Base-by-base conservation (phyloP, 73 alveolate species). In the Tetrahymena thermophila region DNA sequence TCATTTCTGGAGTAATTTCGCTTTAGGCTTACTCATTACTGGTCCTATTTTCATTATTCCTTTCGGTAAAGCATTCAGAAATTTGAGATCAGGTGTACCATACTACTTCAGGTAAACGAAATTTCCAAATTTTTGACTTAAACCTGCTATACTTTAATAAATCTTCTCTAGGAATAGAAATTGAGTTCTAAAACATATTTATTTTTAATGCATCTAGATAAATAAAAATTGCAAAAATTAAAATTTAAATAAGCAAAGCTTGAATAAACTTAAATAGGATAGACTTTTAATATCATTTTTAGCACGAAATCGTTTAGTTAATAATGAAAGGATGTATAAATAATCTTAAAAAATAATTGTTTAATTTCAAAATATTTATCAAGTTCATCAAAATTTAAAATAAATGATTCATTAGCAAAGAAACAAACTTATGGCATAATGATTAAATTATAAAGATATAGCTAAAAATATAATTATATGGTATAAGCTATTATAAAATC, bases 51-150 rank as follows among this genome's bases (percentile, higher is more conserved):
- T 71, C 40, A 11, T 71, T 71, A 71, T 71, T 71, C 89, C 89
- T 31, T 71, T 71, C 89, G 89, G 89, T 10, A 71, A 34, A 71
- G 89, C 89, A n/a, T 71, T 71, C 89, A 71, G 89, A 71, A 71
- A 71, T 71, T 71, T 71, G 89, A 71, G 89, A 71, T 71, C 89
- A 8, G 89, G 89, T 71, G 89, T 71, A n/a, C 89, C 89, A 71
- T 71, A 71, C 37, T 71, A 71, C 31, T 71, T 71, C 89, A 71
- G 89, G 89, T 71, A 71, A 71, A 28, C 89, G 11, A 71, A 71
- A 71, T 71, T 3, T 71, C 13, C 37, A 71, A 28, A 28, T 71
- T 71, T 71, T 28, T 28, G 37, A 71, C 38, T 19, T 71, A 28
- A 31, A 71, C 89, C 89, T 71, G 37, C 89, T 71, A 71, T 71